These are phyloP conservation scores for Rheum nobile DNA, from an alignment of 148 eudicot species.

Conservation along the genomic window DNA sequence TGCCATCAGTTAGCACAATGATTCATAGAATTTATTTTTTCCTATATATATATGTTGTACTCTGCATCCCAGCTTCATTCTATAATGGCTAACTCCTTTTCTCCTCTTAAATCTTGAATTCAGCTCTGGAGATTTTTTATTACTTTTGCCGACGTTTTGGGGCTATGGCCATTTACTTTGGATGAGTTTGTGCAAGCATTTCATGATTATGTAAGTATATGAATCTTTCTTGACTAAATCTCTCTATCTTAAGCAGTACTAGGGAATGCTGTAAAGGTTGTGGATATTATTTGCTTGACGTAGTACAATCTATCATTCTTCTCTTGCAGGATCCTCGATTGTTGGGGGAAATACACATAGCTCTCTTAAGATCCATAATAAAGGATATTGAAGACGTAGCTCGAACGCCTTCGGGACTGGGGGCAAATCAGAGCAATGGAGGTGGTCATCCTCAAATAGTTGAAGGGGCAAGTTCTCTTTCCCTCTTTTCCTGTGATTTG, in stretches of 20 bases:
- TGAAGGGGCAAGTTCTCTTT: conserved; percentile 57
- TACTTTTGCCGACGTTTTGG: conserved; percentile 71
- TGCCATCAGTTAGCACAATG: neutral
- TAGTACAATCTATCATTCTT: neutral
- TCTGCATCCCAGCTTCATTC: neutral
- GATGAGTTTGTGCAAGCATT: conserved; percentile 83
- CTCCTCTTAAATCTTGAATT: conserved; percentile 6
- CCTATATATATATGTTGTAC: neutral
- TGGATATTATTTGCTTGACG: neutral
- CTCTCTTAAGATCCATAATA: conserved; percentile 49
- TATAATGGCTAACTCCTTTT: neutral
- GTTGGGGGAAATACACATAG: conserved; percentile 72
- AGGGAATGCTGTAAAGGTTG: neutral
- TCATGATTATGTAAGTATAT: conserved; percentile 70
- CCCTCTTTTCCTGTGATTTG: neutral
- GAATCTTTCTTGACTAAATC: neutral
- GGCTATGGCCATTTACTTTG: conserved; percentile 84
- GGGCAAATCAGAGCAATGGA: conserved; percentile 37
- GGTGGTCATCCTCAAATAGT: conserved; percentile 89
- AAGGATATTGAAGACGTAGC: conserved; percentile 94
- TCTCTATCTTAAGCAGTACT: neutral
- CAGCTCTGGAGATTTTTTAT: conserved; percentile 86
- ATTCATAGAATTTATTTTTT: neutral
- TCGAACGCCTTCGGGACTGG: conserved; percentile 66
- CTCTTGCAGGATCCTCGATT: conserved; percentile 60